Conservation (phyloP, 2,329 filamentous ascomycete genomes). For the Cordyceps fumosorosea region DNA sequence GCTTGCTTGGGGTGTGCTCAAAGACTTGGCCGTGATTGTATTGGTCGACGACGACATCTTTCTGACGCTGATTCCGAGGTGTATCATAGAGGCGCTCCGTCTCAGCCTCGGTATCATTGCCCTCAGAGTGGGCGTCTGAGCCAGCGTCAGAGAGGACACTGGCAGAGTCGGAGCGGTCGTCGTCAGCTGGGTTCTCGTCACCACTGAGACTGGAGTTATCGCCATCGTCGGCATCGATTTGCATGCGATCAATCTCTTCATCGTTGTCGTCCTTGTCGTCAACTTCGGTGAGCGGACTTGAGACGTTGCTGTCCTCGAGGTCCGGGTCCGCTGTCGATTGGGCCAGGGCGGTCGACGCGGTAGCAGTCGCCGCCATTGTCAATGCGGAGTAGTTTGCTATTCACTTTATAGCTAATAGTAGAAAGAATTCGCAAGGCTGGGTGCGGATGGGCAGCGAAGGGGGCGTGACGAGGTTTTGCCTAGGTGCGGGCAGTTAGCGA, state of each 20-base stretch:
- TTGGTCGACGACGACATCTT: conserved; percentile 53
- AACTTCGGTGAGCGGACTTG: conserved; percentile 89
- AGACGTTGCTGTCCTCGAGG: conserved; percentile 63
- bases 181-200: conserved; percentile 20
- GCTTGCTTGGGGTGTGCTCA: conserved; percentile 70
- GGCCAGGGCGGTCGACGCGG: conserved; percentile 43
- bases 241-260: conserved; percentile 57
- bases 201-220: conserved; percentile 24
- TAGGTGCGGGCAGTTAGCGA: conserved; percentile 14
- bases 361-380: conserved; percentile 47
- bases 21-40: conserved; percentile 48
- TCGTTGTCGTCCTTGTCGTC: conserved; percentile 71
- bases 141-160: conserved; percentile 51
- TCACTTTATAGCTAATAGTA: conserved; percentile 5
- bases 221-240: conserved; percentile 32
- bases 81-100: conserved; percentile 89
- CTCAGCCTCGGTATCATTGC: conserved; percentile 76
- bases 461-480: conserved; percentile 31
- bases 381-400: conserved; percentile 9
- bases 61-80: conserved; percentile 60
- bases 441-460: conserved; percentile 38
- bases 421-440: conserved; percentile 25
- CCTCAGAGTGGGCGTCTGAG: conserved; percentile 33
- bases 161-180: conserved; percentile 38
- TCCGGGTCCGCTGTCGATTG: conserved; percentile 36